Percentiles rank a stretch among this genome's conserved stretches.
Conservation (phyloP, 129 eudicot species). For the Ambrosia artemisiifolia region DNA sequence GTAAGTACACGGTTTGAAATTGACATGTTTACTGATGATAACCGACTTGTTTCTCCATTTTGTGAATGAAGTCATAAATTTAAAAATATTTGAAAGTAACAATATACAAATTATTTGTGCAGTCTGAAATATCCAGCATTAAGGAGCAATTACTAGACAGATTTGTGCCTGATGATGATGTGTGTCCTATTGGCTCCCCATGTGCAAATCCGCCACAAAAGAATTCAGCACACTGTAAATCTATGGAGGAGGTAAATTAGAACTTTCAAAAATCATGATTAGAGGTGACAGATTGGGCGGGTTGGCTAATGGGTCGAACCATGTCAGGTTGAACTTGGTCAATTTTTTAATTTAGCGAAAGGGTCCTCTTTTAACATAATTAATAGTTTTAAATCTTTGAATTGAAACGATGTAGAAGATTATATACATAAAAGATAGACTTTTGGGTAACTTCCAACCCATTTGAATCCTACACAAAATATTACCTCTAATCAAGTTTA, state of each 20-base stretch:
- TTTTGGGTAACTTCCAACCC: neutral
- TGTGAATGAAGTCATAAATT: neutral
- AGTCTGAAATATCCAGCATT: constrained; percentile 55
- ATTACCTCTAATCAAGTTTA: neutral
- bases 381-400: too few species aligned
- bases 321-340: neutral
- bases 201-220: constrained; percentile 33
- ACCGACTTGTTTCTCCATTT: neutral
- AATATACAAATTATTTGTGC: constrained; percentile 23
- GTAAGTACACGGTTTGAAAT: neutral
- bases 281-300: neutral
- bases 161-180: constrained; percentile 84
- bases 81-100: constrained; percentile 23
- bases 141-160: constrained; percentile 64
- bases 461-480: too few species aligned
- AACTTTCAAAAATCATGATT: neutral
- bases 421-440: neutral
- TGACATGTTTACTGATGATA: neutral
- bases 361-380: too few species aligned
- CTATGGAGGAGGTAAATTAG: constrained; percentile 51
- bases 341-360: too few species aligned
- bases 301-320: neutral
- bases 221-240: constrained; percentile 26
- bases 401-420: neutral
- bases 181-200: constrained; percentile 52